Evolutionary conservation across 257 asterid species (phyloP), one percentile per base, ranked within the genome.

Genomic region (Solanum neorickii): DNA sequence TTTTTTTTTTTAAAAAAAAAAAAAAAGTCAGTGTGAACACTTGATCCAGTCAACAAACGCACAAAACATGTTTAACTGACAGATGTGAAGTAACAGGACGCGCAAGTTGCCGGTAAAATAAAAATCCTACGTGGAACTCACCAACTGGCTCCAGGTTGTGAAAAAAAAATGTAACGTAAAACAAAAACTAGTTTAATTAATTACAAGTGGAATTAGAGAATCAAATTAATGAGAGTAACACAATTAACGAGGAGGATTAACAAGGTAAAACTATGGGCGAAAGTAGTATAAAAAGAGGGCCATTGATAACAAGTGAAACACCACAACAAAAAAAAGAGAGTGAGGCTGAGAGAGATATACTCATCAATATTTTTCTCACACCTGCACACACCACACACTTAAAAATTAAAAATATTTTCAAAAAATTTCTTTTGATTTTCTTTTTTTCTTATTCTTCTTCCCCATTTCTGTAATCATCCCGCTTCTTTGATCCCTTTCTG

Each of bases 401-500:
- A 0, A 47, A 80, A 29, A 39, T 78, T 72, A 31, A 41, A 5
- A 16, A 56, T 20, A n/a, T 0, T 56, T 56, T 68, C 31, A 29
- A 69, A 41, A 41, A 60, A n/a, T n/a, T 29, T 82, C 65, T 33
- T 33, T 70, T 33, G 2, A 12, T 66, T 70, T 88, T 69, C 52
- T 41, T 12, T 31, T 66, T 62, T 88, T 69, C 7, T 8, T 12
- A 41, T 77, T 52, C 12, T 31, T 18, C 33, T 65, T 70, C 87
- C 94, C 96, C 94, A 89, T 86, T 77, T 91, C 95, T 92, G 73
- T 23, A 73, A 59, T 42, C 86, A 76, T 91, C 95, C 98, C 94
- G 91, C 96, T 93, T 95, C 98, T 91, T 88, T 6, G 94, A 91
- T 94, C 96, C 96, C 98, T 92, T 94, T 95, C 98, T 96, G 96